Base-by-base conservation (phyloP, 2,329 filamentous ascomycete genomes). In the Penicillium sp. region DNA sequence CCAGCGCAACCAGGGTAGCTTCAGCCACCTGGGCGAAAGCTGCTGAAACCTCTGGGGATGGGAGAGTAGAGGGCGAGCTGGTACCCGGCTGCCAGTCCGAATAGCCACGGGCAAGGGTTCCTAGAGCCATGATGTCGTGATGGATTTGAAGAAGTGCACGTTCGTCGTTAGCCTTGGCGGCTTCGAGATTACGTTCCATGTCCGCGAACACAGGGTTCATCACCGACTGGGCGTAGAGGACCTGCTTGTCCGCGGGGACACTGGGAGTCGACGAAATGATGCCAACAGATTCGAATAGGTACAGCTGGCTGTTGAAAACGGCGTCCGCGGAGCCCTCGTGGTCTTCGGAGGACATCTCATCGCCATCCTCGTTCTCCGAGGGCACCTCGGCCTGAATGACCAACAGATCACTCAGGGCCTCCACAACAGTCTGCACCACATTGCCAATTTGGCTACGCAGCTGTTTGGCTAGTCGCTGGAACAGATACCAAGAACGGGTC, bases 271-370 rank as follows among this genome's bases (percentile, higher is more conserved):
- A 96, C 27, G 90, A 88, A 54, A 99, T 91, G 63, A 87, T 91
- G 7, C 93, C 95, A 57, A 97, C 87, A 9, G 92, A 90, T 68
- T 99, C 93, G 61, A 95, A 99, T 0, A 99, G 80, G 67, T 91
- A 95, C 4, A 97, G 79, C 66, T 99, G 93, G 63, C 88, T 90
- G 52, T 81, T 89, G 72, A 99, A 99, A 1, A 93, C 77, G 9
- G 90, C 87, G 71, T 96, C 89, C n/a, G 88, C 86, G 16, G 88
- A 91, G 59, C 91, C 86, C 51, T 95, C 89, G 36, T 88, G 88
- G 65, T 95, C 89, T 57, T 95, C 90, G 0, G 92, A 96, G 1
- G 90, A 95, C 83, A 95, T 93, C 67, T 96, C 92, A 63, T 95
- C 89, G 46, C 93, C 89, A 42, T 82, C 81, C 10, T 82, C 82